These are phyloP conservation scores for Neonectria hederae DNA, from an alignment of 2,329 filamentous ascomycete species.

Conservation along the genomic window DNA sequence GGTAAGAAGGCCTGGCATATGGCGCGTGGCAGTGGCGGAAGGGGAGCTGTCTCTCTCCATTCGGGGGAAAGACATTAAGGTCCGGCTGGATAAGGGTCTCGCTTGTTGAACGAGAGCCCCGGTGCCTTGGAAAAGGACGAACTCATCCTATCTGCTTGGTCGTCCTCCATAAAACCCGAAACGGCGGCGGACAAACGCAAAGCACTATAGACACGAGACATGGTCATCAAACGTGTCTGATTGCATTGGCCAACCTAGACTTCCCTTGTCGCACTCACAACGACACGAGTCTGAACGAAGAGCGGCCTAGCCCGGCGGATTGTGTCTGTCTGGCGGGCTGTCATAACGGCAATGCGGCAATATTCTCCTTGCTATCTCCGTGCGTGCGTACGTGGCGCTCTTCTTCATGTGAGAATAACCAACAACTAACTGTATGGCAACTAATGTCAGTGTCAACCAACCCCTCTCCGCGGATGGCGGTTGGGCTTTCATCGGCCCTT, in stretches of 20 bases:
- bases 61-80: background rate
- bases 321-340: background rate
- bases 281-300: conserved; percentile 5
- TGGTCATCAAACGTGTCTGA: conserved; percentile 18
- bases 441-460: background rate
- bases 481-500: conserved; percentile 17
- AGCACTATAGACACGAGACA: conserved; percentile 16
- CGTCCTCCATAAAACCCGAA: background rate
- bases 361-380: background rate
- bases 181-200: background rate
- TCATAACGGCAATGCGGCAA: background rate
- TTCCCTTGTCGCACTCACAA: conserved; percentile 10
- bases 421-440: background rate
- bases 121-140: background rate
- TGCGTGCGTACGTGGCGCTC: background rate
- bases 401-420: background rate
- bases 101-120: background rate
- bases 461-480: conserved; percentile 4
- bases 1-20: conserved; percentile 15
- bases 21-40: background rate
- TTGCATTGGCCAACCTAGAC: conserved; percentile 9
- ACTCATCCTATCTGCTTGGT: background rate
- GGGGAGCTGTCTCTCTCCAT: background rate
- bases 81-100: background rate
- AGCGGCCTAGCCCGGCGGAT: background rate